Evolutionary conservation across 176 grass and related monocot species (phyloP).

Genomic region (Oryza coarctata): DNA sequence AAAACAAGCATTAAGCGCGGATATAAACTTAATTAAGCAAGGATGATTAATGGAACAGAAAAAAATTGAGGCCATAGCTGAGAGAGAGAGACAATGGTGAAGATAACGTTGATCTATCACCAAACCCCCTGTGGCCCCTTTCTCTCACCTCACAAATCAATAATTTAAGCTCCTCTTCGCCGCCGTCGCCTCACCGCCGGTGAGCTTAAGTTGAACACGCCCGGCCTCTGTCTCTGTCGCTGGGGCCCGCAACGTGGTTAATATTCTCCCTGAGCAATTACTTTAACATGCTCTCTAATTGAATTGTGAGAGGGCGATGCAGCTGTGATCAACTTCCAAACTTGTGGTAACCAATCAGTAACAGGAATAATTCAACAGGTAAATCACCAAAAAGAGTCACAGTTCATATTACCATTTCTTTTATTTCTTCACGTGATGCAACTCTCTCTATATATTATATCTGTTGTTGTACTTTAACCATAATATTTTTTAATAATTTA

Average conservation of each 20-base stretch:
- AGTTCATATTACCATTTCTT: no score
- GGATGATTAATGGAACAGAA: neutral
- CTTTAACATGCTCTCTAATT: neutral
- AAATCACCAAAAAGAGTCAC: no score
- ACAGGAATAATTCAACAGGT: neutral
- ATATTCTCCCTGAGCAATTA: conserved; percentile 12
- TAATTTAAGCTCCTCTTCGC: neutral
- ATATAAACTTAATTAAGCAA: neutral
- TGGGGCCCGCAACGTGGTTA: neutral
- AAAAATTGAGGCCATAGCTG: neutral
- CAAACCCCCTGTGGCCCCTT: conserved; percentile 1
- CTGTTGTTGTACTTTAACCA: no score
- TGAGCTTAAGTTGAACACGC: neutral
- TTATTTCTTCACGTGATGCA: no score
- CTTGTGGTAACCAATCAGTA: neutral
- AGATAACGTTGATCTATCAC: conserved; percentile 38
- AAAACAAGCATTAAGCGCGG: neutral
- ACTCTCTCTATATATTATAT: no score
- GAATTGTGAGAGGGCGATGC: neutral
- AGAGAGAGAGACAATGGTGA: neutral
- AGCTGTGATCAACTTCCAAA: neutral
- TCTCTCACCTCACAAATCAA: conserved; percentile 12
- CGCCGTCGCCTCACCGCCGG: neutral
- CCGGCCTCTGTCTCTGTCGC: neutral
- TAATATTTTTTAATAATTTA: no score